Evolutionary conservation across 2,329 filamentous ascomycete genomes (phyloP).

Genomic region (Chaetoscypha palmicola): DNA sequence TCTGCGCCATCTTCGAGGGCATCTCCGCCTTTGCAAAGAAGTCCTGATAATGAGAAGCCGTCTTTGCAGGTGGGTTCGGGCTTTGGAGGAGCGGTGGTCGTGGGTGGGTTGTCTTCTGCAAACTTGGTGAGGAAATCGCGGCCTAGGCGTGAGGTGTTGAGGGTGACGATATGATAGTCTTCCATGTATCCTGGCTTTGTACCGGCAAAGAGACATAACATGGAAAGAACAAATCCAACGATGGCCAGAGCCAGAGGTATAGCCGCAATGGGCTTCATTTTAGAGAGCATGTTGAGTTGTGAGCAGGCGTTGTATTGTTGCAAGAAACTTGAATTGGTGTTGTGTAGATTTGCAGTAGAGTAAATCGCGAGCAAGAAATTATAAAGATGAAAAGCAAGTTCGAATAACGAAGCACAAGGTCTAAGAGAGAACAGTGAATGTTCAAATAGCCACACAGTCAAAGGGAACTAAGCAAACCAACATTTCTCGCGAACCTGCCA

Average conservation of each 20-base stretch:
- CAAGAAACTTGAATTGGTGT: neutral
- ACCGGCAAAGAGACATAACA: conserved; percentile 56
- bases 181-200: conserved; percentile 49
- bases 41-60: conserved; percentile 2
- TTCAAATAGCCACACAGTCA: conserved; percentile 3
- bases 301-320: neutral
- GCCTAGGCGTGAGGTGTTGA: conserved; percentile 52
- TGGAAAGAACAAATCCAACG: conserved; percentile 48
- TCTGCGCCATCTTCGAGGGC: neutral
- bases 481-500: neutral
- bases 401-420: neutral
- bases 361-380: neutral
- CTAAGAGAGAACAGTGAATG: conserved; percentile 1
- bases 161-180: conserved; percentile 48
- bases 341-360: neutral
- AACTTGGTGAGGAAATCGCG: conserved; percentile 25
- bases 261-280: conserved; percentile 41
- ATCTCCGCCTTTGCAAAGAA: conserved; percentile 27
- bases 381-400: neutral
- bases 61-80: neutral
- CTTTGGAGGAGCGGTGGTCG: conserved; percentile 17
- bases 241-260: conserved; percentile 45
- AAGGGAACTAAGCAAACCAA: neutral
- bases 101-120: conserved; percentile 16
- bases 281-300: conserved; percentile 6